Evolutionary conservation across 352 stramenopile species (phyloP), one percentile per base, ranked within the genome.

Genomic region (Phytopythium helicoides): DNA sequence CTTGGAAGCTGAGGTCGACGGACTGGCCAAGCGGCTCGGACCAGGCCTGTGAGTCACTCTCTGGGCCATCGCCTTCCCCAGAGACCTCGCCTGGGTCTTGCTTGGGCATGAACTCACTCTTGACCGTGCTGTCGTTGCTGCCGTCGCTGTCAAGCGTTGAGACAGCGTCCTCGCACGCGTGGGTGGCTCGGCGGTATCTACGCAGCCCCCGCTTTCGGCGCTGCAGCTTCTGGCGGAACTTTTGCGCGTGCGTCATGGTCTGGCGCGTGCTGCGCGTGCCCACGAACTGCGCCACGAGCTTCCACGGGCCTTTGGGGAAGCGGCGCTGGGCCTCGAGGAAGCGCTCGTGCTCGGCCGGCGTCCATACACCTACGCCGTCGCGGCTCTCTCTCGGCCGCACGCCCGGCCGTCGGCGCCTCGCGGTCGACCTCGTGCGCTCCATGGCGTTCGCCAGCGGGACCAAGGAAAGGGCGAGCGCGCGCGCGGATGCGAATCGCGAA

Each of bases 191-290:
- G 33, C 47, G 47, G 33, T 15, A 34, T 1, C 47, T n/a, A 21
- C 47, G 47, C 19, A 53, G 47, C 6, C 47, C 47, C 3, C 47
- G 47, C n/a, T 5, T 33, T 3, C 47, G 33, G 21, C 47, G 47
- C 33, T 53, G 31, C 28, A 75, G 50, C 57, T 85, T 85, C 55
- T 82, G 60, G 36, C 72, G 68, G 58, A 96, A 96, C 60, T 98
- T 98, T 71, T 98, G 89, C 5, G 89, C 89, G 58, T 98, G 92
- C 21, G 74, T 93, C 22, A 73, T 73, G 52, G 96, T 97, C 63
- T 98, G 92, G 21, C 89, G 86, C n/a, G 86, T 68, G 38, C 50
- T 56, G 50, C 50, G 41, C 39, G 50, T 56, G 50, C 41, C 38
- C 11, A 49, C 19, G 26, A 49, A 47, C 28, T 56, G 38, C 21